These are phyloP conservation scores for Saturnispora serradocipensis DNA, from an alignment of 805 yeast species.

Conservation along the genomic window DNA sequence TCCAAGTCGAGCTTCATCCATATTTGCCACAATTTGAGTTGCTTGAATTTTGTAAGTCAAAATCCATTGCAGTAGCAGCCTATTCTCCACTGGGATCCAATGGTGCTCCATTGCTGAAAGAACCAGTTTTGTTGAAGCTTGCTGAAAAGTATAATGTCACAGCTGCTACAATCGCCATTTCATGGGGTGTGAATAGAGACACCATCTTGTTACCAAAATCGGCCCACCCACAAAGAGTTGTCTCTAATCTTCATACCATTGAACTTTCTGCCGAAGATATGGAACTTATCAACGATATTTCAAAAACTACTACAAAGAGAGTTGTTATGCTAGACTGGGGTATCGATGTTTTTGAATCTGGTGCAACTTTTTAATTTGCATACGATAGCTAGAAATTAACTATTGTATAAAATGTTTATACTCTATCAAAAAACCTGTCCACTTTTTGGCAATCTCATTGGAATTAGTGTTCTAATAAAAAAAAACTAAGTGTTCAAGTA, in stretches of 20 bases:
- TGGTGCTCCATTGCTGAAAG: conserved; percentile 43
- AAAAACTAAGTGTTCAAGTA: no score
- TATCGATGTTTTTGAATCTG: conserved; percentile 7
- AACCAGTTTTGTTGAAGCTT: conserved; percentile 33
- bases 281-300: conserved; percentile 17
- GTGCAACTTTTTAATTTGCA: not conserved
- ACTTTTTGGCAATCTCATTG: no score
- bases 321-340: conserved; percentile 13
- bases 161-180: conserved; percentile 44
- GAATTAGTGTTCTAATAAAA: no score
- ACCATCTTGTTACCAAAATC: conserved; percentile 33
- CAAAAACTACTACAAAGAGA: conserved; percentile 6
- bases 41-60: conserved; percentile 39
- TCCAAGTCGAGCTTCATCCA: conserved; percentile 75
- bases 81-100: conserved; percentile 70
- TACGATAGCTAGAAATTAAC: no score
- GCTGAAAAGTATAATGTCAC: conserved; percentile 36
- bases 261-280: conserved; percentile 31
- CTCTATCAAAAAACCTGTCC: no score
- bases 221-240: conserved; percentile 25
- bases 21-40: conserved; percentile 58
- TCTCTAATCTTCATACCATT: conserved; percentile 29
- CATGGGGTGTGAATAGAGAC: conserved; percentile 52
- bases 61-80: conserved; percentile 57
- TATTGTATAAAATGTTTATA: no score